Conservation (phyloP, 164 flowering plant genomes). For the Vitis vinifera region DNA sequence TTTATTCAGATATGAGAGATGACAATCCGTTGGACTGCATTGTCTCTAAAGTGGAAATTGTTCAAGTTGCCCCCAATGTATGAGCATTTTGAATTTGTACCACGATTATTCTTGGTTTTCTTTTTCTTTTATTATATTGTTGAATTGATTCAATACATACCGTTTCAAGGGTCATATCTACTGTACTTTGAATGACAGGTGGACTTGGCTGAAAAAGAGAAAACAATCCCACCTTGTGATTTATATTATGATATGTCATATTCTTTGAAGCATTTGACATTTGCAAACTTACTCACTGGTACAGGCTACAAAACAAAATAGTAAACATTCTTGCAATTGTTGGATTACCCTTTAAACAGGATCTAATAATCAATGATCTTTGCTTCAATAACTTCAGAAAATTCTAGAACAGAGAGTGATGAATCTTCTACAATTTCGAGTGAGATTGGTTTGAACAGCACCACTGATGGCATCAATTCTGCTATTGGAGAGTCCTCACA, state of each 20-base stretch:
- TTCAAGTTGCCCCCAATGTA: conserved; percentile 36
- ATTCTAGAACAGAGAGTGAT: conserved; percentile 17
- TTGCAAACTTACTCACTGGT: too few relatives aligned
- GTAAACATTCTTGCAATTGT: conserved; percentile 18
- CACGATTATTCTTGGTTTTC: too few relatives aligned
- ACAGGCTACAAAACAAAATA: too few relatives aligned
- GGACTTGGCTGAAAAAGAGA: conserved; percentile 27
- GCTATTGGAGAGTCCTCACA: background rate
- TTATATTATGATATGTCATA: conserved; percentile 53
- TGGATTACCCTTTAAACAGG: conserved; percentile 32
- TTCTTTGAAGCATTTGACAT: too few relatives aligned
- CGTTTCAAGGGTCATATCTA: background rate
- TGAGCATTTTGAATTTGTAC: background rate
- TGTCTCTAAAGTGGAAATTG: conserved; percentile 45
- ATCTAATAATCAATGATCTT: too few relatives aligned
- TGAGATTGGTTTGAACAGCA: conserved; percentile 18
- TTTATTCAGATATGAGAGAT: conserved; percentile 32
- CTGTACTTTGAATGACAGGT: conserved; percentile 26
- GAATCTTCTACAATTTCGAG: conserved; percentile 39
- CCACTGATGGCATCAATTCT: conserved; percentile 13
- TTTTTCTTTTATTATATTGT: background rate
- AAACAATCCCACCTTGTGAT: conserved; percentile 34
- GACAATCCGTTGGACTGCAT: conserved; percentile 67
- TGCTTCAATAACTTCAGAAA: conserved; percentile 33
- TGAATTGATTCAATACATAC: background rate